Evolutionary conservation across 371 early-diverging fungal genomes (phyloP).

Genomic region (Cokeromyces recurvatus): DNA sequence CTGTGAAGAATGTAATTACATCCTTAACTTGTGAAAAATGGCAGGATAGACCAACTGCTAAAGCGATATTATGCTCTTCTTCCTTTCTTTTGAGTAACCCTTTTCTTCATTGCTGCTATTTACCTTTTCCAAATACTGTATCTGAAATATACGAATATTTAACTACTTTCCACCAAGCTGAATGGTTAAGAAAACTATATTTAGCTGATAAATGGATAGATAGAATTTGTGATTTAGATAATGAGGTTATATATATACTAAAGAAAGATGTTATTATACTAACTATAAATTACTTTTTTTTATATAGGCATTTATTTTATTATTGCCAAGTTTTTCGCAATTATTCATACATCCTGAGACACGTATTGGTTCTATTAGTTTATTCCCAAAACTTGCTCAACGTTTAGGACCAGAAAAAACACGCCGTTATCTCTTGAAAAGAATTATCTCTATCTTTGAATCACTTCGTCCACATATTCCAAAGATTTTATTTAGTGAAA

Average conservation of each 20-base stretch:
- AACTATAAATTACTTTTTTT: too few relatives aligned
- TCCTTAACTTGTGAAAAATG: slow-evolving; percentile 41
- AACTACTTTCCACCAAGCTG: slow-evolving; percentile 54
- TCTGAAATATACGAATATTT: slow-evolving; percentile 62
- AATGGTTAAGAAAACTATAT: slow-evolving; percentile 44
- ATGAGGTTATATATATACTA: too few relatives aligned
- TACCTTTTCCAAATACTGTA: slow-evolving; percentile 51
- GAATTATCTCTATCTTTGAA: slow-evolving; percentile 60
- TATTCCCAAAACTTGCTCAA: slow-evolving; percentile 58
- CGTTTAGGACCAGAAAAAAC: slow-evolving; percentile 53
- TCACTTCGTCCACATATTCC: slow-evolving; percentile 55
- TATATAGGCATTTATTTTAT: slow-evolving; percentile 50
- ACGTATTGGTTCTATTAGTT: slow-evolving; percentile 45
- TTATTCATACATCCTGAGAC: slow-evolving; percentile 50
- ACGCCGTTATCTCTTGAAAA: slow-evolving; percentile 50
- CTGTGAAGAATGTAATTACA: slow-evolving; percentile 44
- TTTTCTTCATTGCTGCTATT: too few relatives aligned
- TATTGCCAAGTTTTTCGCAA: slow-evolving; percentile 55
- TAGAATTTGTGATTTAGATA: slow-evolving; percentile 53
- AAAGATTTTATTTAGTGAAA: slow-evolving; percentile 38
- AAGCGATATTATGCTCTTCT: slow-evolving; percentile 47
- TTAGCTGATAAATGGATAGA: slow-evolving; percentile 59
- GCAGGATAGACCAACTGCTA: slow-evolving; percentile 51
- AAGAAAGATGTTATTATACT: too few relatives aligned
- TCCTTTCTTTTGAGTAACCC: too few relatives aligned